Base-by-base conservation (phyloP, 2,329 filamentous ascomycete species). In the Ilyonectria sp. region DNA sequence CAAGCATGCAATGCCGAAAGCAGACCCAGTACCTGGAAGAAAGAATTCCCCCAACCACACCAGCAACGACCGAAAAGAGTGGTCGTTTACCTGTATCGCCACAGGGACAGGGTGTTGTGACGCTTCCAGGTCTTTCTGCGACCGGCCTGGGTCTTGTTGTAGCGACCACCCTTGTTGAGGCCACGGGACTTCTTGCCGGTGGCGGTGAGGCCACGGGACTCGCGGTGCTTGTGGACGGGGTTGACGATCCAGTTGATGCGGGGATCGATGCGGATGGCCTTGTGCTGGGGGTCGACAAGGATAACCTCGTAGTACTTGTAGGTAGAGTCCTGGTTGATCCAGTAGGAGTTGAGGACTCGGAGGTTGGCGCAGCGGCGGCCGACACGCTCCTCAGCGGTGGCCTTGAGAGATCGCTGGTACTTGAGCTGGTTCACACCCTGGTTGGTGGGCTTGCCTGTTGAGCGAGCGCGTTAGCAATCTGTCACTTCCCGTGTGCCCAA, bases 241-340 rank as follows among this genome's bases (percentile, higher is more conserved):
- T 97, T 97, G 88, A 95, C 94, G 90, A 99, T 99, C 96, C 96
- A 99, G 94, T 97, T 99, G 93, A 99, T 98, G 87, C 96, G 95
- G 82, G 96, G 89, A 86, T 99, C 96, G 83, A 93, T 94, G 86
- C 96, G 96, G 91, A 99, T 99, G 83, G 96, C 96, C 92, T 98
- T 98, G 94, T 99, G 96, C 90, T 97, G 93, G 84, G 96, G 96
- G 89, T 99, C 96, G 84, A 99, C 95, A 82, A 98, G 94, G 89
- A 99, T 98, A 86, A 98, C 92, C 89, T 99, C 96, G 90, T 91
- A 99, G 93, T 99, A 99, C 91, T 99, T 99, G 94, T 98, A 99
- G 87, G 96, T 99, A 71, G 95, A 98, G 90, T 99, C 96, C 91
- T 98, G 94, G 93, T 99, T 99, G 90, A 99, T 94, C 97, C 97